These are phyloP conservation scores for Lachnellula subtilissima DNA, from an alignment of 2,329 filamentous ascomycete genomes.

Conservation along the genomic window DNA sequence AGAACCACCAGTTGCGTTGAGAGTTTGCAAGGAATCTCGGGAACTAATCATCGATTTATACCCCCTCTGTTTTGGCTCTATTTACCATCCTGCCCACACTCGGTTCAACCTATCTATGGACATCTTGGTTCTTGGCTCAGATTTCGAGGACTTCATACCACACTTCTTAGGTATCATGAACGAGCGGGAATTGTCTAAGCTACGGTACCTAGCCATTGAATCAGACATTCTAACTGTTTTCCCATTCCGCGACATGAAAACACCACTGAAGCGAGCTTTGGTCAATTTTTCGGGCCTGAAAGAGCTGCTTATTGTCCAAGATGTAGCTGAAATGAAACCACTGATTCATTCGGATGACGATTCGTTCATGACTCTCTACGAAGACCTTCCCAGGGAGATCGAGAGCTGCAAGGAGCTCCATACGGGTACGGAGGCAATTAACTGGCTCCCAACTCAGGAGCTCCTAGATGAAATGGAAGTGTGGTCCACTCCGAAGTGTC, in stretches of 20 bases:
- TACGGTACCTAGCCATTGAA: constrained; percentile 14
- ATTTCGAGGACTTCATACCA: constrained; percentile 8
- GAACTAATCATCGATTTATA: constrained; percentile 8
- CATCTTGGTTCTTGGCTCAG: constrained; percentile 11
- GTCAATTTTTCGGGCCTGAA: neutral
- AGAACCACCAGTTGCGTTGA: constrained; percentile 8
- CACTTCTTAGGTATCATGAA: constrained; percentile 17
- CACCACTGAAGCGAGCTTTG: neutral
- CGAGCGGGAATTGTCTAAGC: constrained; percentile 3
- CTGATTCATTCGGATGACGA: neutral
- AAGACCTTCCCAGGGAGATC: constrained; percentile 6
- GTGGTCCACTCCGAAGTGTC: constrained; percentile 4
- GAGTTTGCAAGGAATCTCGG: constrained; percentile 16
- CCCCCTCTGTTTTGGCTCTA: constrained; percentile 17
- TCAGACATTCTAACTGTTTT: neutral
- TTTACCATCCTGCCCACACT: constrained; percentile 9
- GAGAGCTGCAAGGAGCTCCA: neutral
- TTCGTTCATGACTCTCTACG: constrained; percentile 3
- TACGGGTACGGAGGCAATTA: neutral
- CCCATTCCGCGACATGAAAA: neutral
- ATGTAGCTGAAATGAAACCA: neutral
- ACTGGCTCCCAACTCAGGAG: neutral
- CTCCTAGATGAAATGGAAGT: neutral
- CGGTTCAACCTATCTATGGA: constrained; percentile 20
- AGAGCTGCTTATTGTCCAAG: constrained; percentile 1